Conservation (phyloP, 2,329 filamentous ascomycete genomes). For the Macrophomina tecta region DNA sequence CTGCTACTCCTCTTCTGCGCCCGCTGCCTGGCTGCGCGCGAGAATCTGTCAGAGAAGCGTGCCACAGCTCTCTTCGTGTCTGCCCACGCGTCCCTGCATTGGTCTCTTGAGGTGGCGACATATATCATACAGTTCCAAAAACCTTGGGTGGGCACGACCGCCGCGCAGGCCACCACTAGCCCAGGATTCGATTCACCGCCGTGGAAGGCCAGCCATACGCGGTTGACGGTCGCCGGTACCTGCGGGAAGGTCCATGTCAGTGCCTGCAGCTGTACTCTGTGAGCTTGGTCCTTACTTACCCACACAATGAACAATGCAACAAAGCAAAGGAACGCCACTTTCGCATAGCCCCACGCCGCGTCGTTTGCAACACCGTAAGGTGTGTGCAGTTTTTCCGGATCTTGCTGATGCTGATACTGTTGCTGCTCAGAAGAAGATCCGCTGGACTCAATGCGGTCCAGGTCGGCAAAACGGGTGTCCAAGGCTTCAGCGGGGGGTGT, state of each 20-base stretch:
- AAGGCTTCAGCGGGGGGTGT: not conserved
- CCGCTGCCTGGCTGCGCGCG: not conserved
- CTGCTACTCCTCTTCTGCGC: not conserved
- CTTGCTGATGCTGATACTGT: not conserved
- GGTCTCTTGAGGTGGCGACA: constrained; percentile 64
- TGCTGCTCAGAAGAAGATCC: not conserved
- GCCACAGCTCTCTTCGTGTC: not conserved
- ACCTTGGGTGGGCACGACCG: constrained; percentile 80
- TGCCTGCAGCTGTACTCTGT: no score
- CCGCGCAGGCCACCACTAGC: constrained; percentile 72
- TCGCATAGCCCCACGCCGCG: constrained; percentile 72
- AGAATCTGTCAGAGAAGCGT: not conserved
- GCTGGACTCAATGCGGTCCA: not conserved
- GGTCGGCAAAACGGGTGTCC: not conserved
- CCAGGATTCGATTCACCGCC: constrained; percentile 54
- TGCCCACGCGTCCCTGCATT: constrained; percentile 54
- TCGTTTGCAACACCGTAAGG: not conserved
- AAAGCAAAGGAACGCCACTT: constrained; percentile 75
- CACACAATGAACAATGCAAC: constrained; percentile 73
- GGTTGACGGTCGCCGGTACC: constrained; percentile 76
- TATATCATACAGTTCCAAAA: constrained; percentile 89
- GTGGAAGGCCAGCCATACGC: constrained; percentile 73
- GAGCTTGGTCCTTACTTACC: constrained; percentile 42
- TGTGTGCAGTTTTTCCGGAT: not conserved
- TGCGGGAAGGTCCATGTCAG: not conserved